phyloP scores from a whole-genome alignment of 2,329 filamentous ascomycete species.

The Hymenoscyphus fraxineus region DNA sequence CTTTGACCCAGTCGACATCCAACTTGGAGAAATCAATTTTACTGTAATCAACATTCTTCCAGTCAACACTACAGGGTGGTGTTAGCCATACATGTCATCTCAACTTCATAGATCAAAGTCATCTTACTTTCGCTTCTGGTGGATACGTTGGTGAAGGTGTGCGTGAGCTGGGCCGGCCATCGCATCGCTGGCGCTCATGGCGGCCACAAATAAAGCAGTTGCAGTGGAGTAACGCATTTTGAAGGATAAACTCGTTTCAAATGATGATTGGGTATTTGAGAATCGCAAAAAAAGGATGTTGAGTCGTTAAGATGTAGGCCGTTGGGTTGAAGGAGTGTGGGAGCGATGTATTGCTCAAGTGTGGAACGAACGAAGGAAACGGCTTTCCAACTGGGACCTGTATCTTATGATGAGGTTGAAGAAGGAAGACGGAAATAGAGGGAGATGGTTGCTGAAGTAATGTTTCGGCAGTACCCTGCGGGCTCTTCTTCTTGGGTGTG shows the following conservation, averaged over 20 bases:
- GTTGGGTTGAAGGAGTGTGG: slow-evolving; percentile 30
- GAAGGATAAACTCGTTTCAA: slow-evolving; percentile 11
- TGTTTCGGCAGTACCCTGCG: slow-evolving; percentile 3
- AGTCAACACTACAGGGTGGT: background rate
- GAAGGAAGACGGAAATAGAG: slow-evolving; percentile 12
- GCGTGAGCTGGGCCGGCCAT: slow-evolving; percentile 32
- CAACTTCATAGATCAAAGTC: background rate
- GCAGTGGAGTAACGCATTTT: slow-evolving; percentile 34
- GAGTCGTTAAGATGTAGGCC: slow-evolving; percentile 22
- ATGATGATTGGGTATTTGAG: slow-evolving; percentile 1
- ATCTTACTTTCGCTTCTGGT: slow-evolving; percentile 34
- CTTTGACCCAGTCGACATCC: slow-evolving; percentile 30
- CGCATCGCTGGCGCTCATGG: slow-evolving; percentile 30
- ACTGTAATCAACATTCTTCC: slow-evolving; percentile 3
- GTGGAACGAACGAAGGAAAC: slow-evolving; percentile 26
- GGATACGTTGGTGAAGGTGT: slow-evolving; percentile 29
- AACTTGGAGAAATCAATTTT: slow-evolving; percentile 30
- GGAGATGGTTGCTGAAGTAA: slow-evolving; percentile 14
- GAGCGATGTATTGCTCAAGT: slow-evolving; percentile 32
- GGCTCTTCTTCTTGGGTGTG: slow-evolving; percentile 1
- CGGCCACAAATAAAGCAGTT: slow-evolving; percentile 29
- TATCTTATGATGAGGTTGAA: slow-evolving; percentile 19
- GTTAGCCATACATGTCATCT: background rate
- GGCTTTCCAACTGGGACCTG: slow-evolving; percentile 26
- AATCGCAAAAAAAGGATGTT: slow-evolving; percentile 6